Evolutionary conservation across 192 early-diverging fungal genomes (phyloP), one percentile per base, ranked within the genome.

Genomic region (Lunasporangiospora selenospora): DNA sequence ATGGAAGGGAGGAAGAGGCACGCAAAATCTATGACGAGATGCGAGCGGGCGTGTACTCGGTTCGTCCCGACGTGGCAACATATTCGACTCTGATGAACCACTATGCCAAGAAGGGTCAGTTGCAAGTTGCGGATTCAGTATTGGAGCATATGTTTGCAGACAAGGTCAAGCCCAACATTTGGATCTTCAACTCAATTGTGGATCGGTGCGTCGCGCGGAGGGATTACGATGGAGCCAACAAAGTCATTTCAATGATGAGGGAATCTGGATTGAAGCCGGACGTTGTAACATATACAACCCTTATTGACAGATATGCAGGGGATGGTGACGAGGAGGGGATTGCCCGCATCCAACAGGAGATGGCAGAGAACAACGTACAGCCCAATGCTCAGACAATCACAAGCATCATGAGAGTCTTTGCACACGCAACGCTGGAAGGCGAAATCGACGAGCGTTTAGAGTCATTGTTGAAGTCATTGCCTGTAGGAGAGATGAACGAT

Each of bases 371-470:
- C 55, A 19, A 53, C 3, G 27, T 73, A 16, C 63, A 73, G n/a
- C 58, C 69, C 3, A 63, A 58, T 23, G 54, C 53, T n/a, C 50
- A 46, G 55, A 73, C 61, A 0, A 55, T 73, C 55, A 63, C 59
- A 47, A 73, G 61, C 40, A 58, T 63, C 0, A 76, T 65, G 31
- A 65, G 65, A 29, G 73, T 76, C 51, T 65, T 76, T 66, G 39
- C 64, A 6, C 37, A 44, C 1, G 16, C 63, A 43, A 32, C 15
- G 6, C 38, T 58, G 18, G 57, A 61, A 12, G 3, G 10, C 6
- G 61, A 73, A 16, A 58, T 73, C 33, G 61, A 73, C 55, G n/a
- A 21, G 1, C 43, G 34, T 11, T 26, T 73, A 32, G 69, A 51
- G 27, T 40, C 24, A 2, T 19, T 73, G 3, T 9, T 73, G 13